Evolutionary conservation across 2,329 filamentous ascomycete species (phyloP).

Genomic region (Beauveria scarabaeidicola): DNA sequence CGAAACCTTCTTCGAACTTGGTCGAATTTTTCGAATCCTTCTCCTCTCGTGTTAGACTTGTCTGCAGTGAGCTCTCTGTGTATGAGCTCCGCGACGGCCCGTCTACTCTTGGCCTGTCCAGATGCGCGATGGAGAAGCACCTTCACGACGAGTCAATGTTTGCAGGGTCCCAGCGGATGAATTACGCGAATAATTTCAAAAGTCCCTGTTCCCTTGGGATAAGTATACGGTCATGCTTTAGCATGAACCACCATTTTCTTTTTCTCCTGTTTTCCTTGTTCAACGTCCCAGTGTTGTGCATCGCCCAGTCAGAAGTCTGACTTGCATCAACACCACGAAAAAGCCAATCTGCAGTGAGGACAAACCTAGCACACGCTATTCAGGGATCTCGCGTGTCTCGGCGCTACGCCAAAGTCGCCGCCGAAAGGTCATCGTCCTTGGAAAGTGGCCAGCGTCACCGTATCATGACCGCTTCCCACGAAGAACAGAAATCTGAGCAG

Average conservation of each 20-base stretch:
- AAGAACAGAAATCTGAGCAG: slow-evolving; percentile 47
- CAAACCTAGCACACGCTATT: slow-evolving; percentile 1
- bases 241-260: background rate
- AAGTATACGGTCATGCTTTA: background rate
- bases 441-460: background rate
- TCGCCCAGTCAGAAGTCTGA: background rate
- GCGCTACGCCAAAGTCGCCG: background rate
- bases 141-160: background rate
- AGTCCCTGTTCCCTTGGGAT: background rate
- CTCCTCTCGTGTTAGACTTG: background rate
- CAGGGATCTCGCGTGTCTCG: background rate
- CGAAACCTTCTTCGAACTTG: background rate
- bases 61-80: background rate
- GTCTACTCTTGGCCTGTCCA: background rate
- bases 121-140: background rate
- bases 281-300: background rate
- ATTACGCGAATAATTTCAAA: background rate
- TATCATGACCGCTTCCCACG: slow-evolving; percentile 10
- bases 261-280: background rate
- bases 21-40: no score
- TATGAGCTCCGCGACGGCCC: background rate
- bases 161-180: background rate
- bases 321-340: background rate
- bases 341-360: slow-evolving; percentile 11
- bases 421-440: background rate